Percentiles rank a stretch among this genome's conserved stretches.
phyloP scores from a whole-genome alignment of 495 filamentous ascomycete genomes.

The Penicillium daleae region DNA sequence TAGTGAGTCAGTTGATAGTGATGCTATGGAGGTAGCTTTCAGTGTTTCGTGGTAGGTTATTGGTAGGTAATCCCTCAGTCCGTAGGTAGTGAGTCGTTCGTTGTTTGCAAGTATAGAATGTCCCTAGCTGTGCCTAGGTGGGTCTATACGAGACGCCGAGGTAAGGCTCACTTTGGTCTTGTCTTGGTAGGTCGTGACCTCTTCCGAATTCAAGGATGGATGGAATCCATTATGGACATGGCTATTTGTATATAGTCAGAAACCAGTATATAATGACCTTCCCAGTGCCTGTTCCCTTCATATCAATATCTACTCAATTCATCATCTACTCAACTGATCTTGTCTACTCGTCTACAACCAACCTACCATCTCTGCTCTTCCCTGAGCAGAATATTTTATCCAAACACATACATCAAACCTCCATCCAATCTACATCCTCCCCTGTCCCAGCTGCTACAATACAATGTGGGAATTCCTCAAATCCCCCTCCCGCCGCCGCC shows the following conservation, averaged over 20 bases:
- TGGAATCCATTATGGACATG: too few species aligned
- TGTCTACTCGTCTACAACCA: background rate
- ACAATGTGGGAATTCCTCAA: conserved; percentile 5
- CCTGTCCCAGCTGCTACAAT: background rate
- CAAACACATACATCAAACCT: background rate
- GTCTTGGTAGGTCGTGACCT: background rate
- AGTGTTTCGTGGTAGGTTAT: too few species aligned
- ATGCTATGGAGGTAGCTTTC: too few species aligned
- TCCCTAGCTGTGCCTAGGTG: background rate
- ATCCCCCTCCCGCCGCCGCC: background rate
- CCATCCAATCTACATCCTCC: too few species aligned
- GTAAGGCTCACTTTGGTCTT: background rate
- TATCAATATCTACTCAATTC: background rate
- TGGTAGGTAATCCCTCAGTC: too few species aligned
- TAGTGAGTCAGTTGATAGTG: too few species aligned
- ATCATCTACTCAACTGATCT: background rate
- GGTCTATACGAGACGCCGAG: background rate
- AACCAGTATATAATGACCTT: background rate
- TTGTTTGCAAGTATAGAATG: background rate
- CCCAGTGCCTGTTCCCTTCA: background rate
- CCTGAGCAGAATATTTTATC: background rate
- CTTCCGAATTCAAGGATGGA: too few species aligned
- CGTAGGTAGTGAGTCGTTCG: background rate
- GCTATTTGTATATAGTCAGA: too few species aligned
- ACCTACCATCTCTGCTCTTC: background rate